Base-by-base conservation (phyloP, 768 basidiomycete species). In the Boletus reticulatus region DNA sequence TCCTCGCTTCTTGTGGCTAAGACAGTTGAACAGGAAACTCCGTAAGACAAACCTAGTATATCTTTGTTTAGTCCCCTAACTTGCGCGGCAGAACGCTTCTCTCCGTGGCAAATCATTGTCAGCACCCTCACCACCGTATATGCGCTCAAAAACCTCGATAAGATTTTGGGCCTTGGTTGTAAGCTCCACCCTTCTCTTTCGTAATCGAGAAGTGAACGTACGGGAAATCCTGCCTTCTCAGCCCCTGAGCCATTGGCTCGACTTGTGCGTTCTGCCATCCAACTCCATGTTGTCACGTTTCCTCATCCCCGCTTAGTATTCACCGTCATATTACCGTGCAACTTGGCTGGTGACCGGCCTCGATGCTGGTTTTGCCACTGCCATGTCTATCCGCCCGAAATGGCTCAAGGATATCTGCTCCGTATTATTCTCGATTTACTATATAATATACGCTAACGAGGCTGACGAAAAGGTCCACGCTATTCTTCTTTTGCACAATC, bases 331-430 rank as follows among this genome's bases (percentile, higher is more conserved):
- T 72, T 96, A 95, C 74, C 88, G 97, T 24, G 96, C 94, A 9
- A 96, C 95, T 49, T 99, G 94, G 89, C 87, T 99, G 54, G 84
- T 74, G 47, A 96, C 92, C 1, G 95, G 94, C 2, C 77, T 98
- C n/a, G 97, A 99, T 68, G 94, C 95, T 3, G 97, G 95, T 1
- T 98, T 98, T 67, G 94, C 94, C 0, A 94, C 94, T 0, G 95
- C 96, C 13, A 94, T 96, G 90, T 77, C 84, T 3, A 92, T 99
- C 53, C 84, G 88, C 14, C 91, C 92, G 4, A 92, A 89, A 67
- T 97, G 93, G 94, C 72, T 98, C 11, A 82, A 88, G 61, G 93
- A 99, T 68, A 73, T 97, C 6, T 88, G 86, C 49, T 93, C 92
- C 41, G 75, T 97, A 43, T 62, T 93, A 22, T 96, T 97, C 69